Evolutionary conservation across 2,329 filamentous ascomycete species (phyloP), one percentile per base, ranked within the genome.

Genomic region (Neonectria hederae): DNA sequence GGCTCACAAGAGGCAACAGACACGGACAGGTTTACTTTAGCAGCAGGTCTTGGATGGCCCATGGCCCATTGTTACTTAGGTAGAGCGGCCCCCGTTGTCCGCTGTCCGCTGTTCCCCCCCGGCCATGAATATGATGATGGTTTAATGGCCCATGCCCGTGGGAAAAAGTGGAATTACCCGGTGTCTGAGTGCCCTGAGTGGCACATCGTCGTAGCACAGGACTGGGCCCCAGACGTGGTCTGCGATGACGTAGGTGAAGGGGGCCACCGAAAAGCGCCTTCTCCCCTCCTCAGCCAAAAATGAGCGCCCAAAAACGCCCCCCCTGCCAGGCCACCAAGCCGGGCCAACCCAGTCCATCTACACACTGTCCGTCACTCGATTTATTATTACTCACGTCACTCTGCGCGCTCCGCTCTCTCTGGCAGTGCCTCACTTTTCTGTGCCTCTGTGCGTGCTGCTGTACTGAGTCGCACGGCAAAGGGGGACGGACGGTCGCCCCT

Each of bases 171-270:
- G 53, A 40, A 26, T 38, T 62, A 53, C 63, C 67, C 52, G 60
- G 59, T 54, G 63, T 38, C 59, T 62, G 62, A 56, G 42, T 19
- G 38, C 38, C 38, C 38, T 42, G 38, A 42, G n/a, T 42, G 38
- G 38, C 38, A 40, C 38, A n/a, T 40, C 38, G 30, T 49, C 42
- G 58, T 54, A 49, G 58, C 43, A 43, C 52, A 51, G 59, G 43
- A 56, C 59, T 55, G 59, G 59, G 42, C 52, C 42, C 45, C 24
- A 49, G 65, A 62, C 66, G 68, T 65, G 67, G 70, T 65, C 69
- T 65, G 53, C 62, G 59, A 73, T 73, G 71, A 73, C 71, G 71
- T 73, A 73, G 71, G 42, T 51, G 69, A 69, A 67, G 65, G 43
- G 51, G 62, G 62, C 65, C 63, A 63, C 68, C 61, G 52, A 54